Base-by-base conservation (phyloP, 2,329 filamentous ascomycete genomes). In the Hirsutella rhossiliensis region DNA sequence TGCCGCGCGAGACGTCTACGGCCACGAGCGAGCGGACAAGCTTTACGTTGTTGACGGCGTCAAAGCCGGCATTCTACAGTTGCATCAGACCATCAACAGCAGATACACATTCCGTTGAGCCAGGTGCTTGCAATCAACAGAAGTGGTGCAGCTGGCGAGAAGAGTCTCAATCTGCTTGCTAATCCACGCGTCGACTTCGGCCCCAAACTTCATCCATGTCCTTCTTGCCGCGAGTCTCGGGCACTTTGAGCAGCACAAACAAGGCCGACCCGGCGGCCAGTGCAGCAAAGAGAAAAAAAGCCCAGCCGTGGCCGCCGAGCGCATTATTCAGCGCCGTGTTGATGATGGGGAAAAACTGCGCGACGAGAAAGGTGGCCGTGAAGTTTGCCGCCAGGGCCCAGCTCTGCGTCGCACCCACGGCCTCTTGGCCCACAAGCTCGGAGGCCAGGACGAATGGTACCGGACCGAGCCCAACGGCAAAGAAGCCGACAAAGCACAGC, bases 361-460 rank as follows among this genome's bases (percentile, higher is more conserved):
- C 89, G 2, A 98, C 88, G 19, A 94, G 54, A 57, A 96, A 97
- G 0, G 90, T 97, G 1, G 88, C 84, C 23, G 87, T 72, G 72
- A 94, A 97, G 62, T 92, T 97, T 13, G 86, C 83, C 2, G 80
- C 87, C 20, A 97, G 65, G 1, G 83, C 85, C 76, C 88, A 94
- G 46, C 84, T 89, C 62, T 98, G 92, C 1, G 87, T 84, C 0
- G 90, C 87, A 1, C 90, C 89, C 0, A 96, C 88, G 0, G 90
- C 92, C 59, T 95, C 87, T 12, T 87, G 82, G 0, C 82, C 84
- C 1, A 97, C 92, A 3, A 97, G 76, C 63, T 97, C 92, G 2
- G 86, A 89, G 0, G 89, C 83, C 40, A 98, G 73, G 52, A 97
- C 94, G 62, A 97, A 98, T 0, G 92, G 92, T 1, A 98, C 87